A percentile compares a stretch with the other conserved stretches of the same genome.
These are phyloP conservation scores for Mortierella sp. DNA, from an alignment of 371 early-diverging fungal species.

Conservation along the genomic window DNA sequence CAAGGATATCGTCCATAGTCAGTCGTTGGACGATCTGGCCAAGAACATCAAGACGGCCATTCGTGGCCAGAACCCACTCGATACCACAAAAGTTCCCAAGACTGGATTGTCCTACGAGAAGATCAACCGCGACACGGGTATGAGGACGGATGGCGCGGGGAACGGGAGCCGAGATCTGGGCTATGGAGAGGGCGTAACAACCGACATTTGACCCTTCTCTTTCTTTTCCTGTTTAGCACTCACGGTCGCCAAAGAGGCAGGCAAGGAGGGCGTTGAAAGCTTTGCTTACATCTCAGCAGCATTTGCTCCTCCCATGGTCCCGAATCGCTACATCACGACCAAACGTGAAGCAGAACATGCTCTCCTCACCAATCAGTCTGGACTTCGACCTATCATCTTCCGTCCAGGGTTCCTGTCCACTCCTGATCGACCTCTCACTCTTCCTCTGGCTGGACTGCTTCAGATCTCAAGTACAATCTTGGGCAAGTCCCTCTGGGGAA, in stretches of 20 bases:
- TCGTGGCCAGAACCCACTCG: slow-evolving; percentile 41
- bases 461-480: slow-evolving; percentile 59
- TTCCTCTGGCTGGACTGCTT: slow-evolving; percentile 69
- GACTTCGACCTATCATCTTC: slow-evolving; percentile 70
- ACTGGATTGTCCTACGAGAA: slow-evolving; percentile 63
- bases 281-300: slow-evolving; percentile 80
- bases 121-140: slow-evolving; percentile 82
- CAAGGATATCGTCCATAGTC: slow-evolving; percentile 66
- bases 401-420: slow-evolving; percentile 81
- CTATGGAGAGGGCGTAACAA: too few species aligned
- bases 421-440: slow-evolving; percentile 62
- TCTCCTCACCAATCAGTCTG: slow-evolving; percentile 57
- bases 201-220: not conserved
- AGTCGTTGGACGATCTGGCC: slow-evolving; percentile 58
- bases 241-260: slow-evolving; percentile 62
- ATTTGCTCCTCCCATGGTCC: slow-evolving; percentile 73
- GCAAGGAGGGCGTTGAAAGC: slow-evolving; percentile 61
- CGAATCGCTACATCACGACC: slow-evolving; percentile 78
- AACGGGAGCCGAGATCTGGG: not conserved
- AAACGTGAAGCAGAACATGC: slow-evolving; percentile 78
- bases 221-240: slow-evolving; percentile 53
- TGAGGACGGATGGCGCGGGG: not conserved
- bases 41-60: slow-evolving; percentile 53
- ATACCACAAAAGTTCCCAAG: slow-evolving; percentile 26
- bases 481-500: slow-evolving; percentile 59